Evolutionary conservation across 805 yeast species (phyloP).

Genomic region (Limtongozyma cylindracea): DNA sequence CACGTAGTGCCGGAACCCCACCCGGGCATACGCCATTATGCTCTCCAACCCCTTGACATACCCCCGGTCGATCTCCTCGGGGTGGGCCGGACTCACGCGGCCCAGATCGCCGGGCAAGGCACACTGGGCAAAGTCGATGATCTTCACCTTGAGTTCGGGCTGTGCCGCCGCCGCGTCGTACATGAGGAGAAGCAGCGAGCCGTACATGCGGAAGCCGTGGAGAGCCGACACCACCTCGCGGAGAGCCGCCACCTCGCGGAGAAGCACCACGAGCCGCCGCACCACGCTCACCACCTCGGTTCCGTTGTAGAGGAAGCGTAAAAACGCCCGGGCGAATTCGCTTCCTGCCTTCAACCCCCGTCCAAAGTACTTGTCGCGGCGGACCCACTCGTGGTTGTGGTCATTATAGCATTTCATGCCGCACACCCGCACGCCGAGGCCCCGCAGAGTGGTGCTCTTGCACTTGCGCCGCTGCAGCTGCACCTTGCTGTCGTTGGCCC

Average conservation of each 20-base stretch:
- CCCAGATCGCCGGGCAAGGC: constrained; percentile 35
- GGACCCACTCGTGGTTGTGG: constrained; percentile 15
- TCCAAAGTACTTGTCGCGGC: constrained; percentile 84
- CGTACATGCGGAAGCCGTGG: constrained; percentile 69
- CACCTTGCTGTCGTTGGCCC: constrained; percentile 50
- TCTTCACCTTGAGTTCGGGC: constrained; percentile 19
- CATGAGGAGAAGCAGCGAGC: constrained; percentile 70
- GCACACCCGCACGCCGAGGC: constrained; percentile 78
- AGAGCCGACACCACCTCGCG: constrained; percentile 25
- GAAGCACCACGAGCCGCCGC: constrained; percentile 39
- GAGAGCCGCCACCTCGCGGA: constrained; percentile 34
- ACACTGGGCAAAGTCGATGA: constrained; percentile 92
- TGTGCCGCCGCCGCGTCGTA: constrained; percentile 38
- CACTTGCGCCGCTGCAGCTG: constrained; percentile 68
- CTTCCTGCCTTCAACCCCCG: constrained; percentile 44
- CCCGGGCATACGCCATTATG: too few species aligned
- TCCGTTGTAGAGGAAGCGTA: constrained; percentile 69
- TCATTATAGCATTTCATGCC: constrained; percentile 41
- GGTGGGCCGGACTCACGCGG: too few species aligned
- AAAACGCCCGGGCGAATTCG: constrained; percentile 52
- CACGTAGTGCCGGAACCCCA: too few species aligned
- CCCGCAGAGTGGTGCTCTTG: constrained; percentile 49
- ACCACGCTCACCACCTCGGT: constrained; percentile 24
- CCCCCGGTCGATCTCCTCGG: too few species aligned
- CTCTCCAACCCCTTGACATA: too few species aligned